Evolutionary conservation across 2,329 filamentous ascomycete genomes (phyloP).

Genomic region (Cladophialophora exuberans): DNA sequence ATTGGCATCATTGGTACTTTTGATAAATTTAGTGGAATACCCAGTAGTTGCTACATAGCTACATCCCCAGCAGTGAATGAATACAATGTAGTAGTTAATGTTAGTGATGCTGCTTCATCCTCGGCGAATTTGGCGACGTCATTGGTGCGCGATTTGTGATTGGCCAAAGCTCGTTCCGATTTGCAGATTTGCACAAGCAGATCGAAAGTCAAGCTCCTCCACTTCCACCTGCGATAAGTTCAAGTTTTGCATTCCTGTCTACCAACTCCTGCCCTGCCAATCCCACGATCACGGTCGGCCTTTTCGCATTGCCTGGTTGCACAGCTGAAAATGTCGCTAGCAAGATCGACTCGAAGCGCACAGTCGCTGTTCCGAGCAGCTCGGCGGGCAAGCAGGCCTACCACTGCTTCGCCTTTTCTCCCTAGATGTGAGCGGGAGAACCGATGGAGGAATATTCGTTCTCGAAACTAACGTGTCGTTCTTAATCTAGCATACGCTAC

Average conservation of each 20-base stretch:
- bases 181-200: constrained; percentile 11
- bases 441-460: background rate
- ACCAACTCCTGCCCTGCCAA: background rate
- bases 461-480: constrained; percentile 1
- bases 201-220: constrained; percentile 4
- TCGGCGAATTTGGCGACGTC: too few relatives aligned
- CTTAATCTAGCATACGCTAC: constrained; percentile 58
- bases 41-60: too few relatives aligned
- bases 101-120: too few relatives aligned
- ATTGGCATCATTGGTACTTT: background rate
- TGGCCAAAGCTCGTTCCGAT: constrained; percentile 2
- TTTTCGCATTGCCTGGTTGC: background rate
- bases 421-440: constrained; percentile 29
- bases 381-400: constrained; percentile 24
- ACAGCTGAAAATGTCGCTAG: constrained; percentile 29
- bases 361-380: constrained; percentile 33
- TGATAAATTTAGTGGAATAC: too few relatives aligned
- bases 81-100: too few relatives aligned
- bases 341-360: constrained; percentile 28
- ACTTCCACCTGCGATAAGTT: constrained; percentile 11
- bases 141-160: background rate
- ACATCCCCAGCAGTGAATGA: too few relatives aligned
- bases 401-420: constrained; percentile 23
- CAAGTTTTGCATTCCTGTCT: too few relatives aligned
- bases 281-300: constrained; percentile 5